Conservation (phyloP, 2,329 filamentous ascomycete genomes). For the Falciphora oryzae region DNA sequence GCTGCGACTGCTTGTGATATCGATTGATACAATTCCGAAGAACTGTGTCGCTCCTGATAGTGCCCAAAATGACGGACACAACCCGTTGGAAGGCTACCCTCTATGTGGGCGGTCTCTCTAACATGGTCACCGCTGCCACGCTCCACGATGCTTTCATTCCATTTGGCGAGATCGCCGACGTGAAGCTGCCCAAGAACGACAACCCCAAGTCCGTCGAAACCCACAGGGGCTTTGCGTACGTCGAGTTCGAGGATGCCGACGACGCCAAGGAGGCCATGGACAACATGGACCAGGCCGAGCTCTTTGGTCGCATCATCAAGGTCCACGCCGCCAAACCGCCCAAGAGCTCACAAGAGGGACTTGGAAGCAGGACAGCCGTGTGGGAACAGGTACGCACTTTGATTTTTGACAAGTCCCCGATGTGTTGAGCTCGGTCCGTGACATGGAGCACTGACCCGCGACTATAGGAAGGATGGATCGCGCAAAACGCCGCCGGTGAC, state of each 20-base stretch:
- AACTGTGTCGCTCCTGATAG: too few relatives aligned
- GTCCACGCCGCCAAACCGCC: constrained; percentile 88
- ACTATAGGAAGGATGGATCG: constrained; percentile 81
- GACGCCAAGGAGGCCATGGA: constrained; percentile 95
- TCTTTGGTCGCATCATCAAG: constrained; percentile 88
- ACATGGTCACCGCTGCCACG: constrained; percentile 66
- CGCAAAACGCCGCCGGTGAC: constrained; percentile 78
- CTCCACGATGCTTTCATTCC: constrained; percentile 91
- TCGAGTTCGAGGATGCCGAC: constrained; percentile 80
- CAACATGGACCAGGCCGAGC: constrained; percentile 97
- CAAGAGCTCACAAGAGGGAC: constrained; percentile 78
- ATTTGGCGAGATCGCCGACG: constrained; percentile 91
- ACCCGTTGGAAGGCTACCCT: constrained; percentile 84
- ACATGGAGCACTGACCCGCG: constrained; percentile 14
- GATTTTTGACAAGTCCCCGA: constrained; percentile 10
- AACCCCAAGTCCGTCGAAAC: constrained; percentile 68
- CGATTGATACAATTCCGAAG: too few relatives aligned
- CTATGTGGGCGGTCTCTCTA: constrained; percentile 84
- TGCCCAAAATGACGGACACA: constrained; percentile 67
- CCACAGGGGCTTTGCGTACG: constrained; percentile 92
- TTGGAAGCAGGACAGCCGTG: constrained; percentile 88
- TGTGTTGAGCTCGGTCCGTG: neutral
- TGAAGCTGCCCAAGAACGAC: constrained; percentile 85
- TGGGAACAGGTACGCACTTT: constrained; percentile 80
- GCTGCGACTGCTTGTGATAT: too few relatives aligned